phyloP scores from a whole-genome alignment of 352 stramenopile species.

The Phytophthora nicotianae region DNA sequence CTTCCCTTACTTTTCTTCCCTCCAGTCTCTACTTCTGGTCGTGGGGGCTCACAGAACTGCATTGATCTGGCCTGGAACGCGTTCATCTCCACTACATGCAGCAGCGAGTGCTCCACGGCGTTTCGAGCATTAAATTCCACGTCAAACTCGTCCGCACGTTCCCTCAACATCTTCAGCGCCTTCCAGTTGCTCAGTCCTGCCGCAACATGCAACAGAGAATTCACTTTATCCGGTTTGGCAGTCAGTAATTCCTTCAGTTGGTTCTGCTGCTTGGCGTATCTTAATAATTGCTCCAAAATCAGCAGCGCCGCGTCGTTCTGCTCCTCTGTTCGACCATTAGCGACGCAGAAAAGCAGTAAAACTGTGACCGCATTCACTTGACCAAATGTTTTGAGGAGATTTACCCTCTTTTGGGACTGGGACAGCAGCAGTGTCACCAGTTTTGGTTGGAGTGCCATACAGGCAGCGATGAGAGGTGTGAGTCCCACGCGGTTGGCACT shows the following conservation, averaged over 20 bases:
- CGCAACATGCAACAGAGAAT: constrained; percentile 55
- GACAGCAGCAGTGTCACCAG: constrained; percentile 50
- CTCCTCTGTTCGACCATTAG: constrained; percentile 54
- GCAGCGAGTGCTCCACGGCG: constrained; percentile 35
- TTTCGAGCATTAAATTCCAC: constrained; percentile 35
- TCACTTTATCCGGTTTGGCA: constrained; percentile 51
- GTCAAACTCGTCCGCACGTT: constrained; percentile 30
- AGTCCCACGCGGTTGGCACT: constrained; percentile 43
- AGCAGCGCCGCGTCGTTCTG: constrained; percentile 44
- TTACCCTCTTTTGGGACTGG: constrained; percentile 17
- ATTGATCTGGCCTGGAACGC: constrained; percentile 58
- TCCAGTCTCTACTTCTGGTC: constrained; percentile 5
- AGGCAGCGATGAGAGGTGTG: constrained; percentile 56
- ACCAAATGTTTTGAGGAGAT: constrained; percentile 47
- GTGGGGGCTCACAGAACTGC: constrained; percentile 41
- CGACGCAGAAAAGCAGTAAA: constrained; percentile 53
- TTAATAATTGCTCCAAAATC: constrained; percentile 49
- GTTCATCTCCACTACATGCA: constrained; percentile 63
- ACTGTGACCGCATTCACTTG: constrained; percentile 48
- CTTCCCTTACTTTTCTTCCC: constrained; percentile 13
- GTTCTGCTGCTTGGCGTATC: constrained; percentile 37
- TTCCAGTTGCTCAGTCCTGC: constrained; percentile 54
- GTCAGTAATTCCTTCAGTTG: constrained; percentile 40
- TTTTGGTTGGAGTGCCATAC: constrained; percentile 51
- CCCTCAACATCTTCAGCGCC: constrained; percentile 44